Evolutionary conservation across 768 basidiomycete species (phyloP).

Genomic region (Leucocoprinus sp.): DNA sequence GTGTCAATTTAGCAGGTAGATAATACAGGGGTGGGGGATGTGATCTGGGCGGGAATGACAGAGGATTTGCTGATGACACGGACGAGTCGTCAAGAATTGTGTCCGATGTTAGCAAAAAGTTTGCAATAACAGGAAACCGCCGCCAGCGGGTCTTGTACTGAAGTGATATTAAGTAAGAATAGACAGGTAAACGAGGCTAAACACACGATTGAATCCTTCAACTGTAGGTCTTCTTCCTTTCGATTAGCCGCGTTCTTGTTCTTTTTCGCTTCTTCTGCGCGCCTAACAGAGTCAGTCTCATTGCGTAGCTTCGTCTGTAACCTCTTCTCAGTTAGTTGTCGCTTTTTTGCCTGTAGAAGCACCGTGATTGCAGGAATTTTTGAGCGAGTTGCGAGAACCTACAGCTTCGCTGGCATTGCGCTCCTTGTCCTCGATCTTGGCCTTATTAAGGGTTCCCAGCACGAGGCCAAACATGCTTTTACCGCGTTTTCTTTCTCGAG

Average conservation of each 20-base stretch:
- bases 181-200: neutral
- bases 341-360: slow-evolving; percentile 64
- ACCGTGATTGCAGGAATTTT: neutral
- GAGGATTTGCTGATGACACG: slow-evolving; percentile 25
- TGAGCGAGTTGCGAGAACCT: slow-evolving; percentile 17
- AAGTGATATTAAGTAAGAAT: slow-evolving; percentile 3
- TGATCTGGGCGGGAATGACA: slow-evolving; percentile 46
- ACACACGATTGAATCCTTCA: slow-evolving; percentile 76
- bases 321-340: slow-evolving; percentile 76
- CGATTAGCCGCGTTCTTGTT: slow-evolving; percentile 69
- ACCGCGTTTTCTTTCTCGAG: slow-evolving; percentile 70
- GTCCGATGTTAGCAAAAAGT: slow-evolving; percentile 73
- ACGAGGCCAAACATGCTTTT: slow-evolving; percentile 85
- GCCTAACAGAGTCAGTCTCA: slow-evolving; percentile 81
- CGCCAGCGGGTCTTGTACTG: slow-evolving; percentile 69
- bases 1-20: slow-evolving; percentile 59
- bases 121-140: slow-evolving; percentile 63
- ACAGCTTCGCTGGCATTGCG: slow-evolving; percentile 82
- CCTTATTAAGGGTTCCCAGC: slow-evolving; percentile 78
- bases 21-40: slow-evolving; percentile 77
- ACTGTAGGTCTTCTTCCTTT: slow-evolving; percentile 75
- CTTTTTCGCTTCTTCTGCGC: slow-evolving; percentile 81
- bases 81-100: slow-evolving; percentile 37
- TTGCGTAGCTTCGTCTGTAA: slow-evolving; percentile 77
- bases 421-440: slow-evolving; percentile 81